Percentiles rank a stretch among this genome's conserved stretches.
Conservation (phyloP, 306 rosid species). For the Begonia peltatifolia region DNA sequence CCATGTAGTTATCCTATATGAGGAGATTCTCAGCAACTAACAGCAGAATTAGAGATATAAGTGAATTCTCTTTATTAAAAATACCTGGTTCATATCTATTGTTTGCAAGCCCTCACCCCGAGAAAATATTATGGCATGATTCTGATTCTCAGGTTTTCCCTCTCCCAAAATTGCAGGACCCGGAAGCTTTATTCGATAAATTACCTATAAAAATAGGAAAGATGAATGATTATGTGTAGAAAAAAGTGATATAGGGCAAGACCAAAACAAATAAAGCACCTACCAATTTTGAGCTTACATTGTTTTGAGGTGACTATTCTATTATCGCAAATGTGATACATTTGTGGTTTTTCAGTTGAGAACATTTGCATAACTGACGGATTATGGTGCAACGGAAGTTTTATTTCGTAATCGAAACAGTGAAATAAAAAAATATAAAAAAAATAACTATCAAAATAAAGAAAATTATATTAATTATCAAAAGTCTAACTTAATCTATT, state of each 20-base stretch:
- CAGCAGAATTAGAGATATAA: conserved; percentile 5
- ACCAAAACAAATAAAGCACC: too few relatives aligned
- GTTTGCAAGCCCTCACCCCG: conserved; percentile 98
- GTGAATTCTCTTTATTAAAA: conserved; percentile 1
- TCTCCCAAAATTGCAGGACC: conserved; percentile 95
- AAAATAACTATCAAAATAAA: too few relatives aligned
- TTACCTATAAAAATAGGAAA: conserved; percentile 28
- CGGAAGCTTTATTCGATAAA: conserved; percentile 89
- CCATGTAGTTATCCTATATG: conserved; percentile 87
- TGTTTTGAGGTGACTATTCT: too few relatives aligned
- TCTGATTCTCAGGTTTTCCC: conserved; percentile 99
- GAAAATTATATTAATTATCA: too few relatives aligned
- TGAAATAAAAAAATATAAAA: too few relatives aligned
- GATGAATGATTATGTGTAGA: conserved; percentile 7
- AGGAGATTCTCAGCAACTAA: conserved; percentile 8
- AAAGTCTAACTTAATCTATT: too few relatives aligned
- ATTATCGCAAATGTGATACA: too few relatives aligned
- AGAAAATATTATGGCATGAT: conserved; percentile 87
- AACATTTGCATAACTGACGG: too few relatives aligned
- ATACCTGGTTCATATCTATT: conserved; percentile 97
- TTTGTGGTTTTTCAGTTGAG: too few relatives aligned
- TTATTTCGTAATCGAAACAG: too few relatives aligned
- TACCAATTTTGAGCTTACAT: too few relatives aligned
- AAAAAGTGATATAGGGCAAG: neutral
- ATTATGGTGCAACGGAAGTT: too few relatives aligned